Percentiles rank a stretch among this genome's conserved stretches.
These are phyloP conservation scores for Colletotrichum lupini DNA, from an alignment of 2,329 filamentous ascomycete species.

Conservation along the genomic window DNA sequence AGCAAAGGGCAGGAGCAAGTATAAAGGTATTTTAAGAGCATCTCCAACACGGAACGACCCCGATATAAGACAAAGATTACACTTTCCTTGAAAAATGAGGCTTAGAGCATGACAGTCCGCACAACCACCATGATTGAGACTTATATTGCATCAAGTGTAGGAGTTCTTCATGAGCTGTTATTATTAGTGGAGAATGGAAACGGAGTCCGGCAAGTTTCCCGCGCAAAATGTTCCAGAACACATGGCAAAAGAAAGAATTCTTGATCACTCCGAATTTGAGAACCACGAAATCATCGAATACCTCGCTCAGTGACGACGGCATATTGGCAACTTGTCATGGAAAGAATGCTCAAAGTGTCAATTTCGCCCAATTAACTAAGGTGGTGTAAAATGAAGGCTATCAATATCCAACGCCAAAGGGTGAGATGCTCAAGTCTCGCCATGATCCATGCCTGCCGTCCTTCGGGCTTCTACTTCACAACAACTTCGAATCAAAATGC, in stretches of 20 bases:
- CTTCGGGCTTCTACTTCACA: neutral
- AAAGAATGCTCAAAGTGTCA: neutral
- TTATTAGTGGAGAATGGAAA: too few relatives aligned
- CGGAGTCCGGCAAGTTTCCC: too few relatives aligned
- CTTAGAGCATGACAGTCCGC: too few relatives aligned
- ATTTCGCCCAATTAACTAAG: neutral
- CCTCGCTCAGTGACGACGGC: neutral
- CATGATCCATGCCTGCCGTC: neutral
- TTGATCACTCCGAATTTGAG: neutral
- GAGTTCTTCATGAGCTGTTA: too few relatives aligned
- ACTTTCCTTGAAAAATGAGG: too few relatives aligned
- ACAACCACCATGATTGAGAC: too few relatives aligned
- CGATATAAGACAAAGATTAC: neutral
- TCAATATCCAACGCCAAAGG: neutral
- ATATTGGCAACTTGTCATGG: neutral
- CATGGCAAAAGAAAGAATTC: too few relatives aligned
- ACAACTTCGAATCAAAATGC: slow-evolving; percentile 18
- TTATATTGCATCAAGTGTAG: too few relatives aligned
- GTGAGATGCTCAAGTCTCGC: neutral
- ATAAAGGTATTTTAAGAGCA: neutral
- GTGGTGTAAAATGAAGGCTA: neutral
- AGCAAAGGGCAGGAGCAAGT: neutral
- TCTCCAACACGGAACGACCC: neutral
- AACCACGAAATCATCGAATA: neutral
- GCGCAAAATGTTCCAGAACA: too few relatives aligned